These are phyloP conservation scores for Sporobolomyces phaffii DNA, from an alignment of 768 basidiomycete genomes.

Conservation along the genomic window DNA sequence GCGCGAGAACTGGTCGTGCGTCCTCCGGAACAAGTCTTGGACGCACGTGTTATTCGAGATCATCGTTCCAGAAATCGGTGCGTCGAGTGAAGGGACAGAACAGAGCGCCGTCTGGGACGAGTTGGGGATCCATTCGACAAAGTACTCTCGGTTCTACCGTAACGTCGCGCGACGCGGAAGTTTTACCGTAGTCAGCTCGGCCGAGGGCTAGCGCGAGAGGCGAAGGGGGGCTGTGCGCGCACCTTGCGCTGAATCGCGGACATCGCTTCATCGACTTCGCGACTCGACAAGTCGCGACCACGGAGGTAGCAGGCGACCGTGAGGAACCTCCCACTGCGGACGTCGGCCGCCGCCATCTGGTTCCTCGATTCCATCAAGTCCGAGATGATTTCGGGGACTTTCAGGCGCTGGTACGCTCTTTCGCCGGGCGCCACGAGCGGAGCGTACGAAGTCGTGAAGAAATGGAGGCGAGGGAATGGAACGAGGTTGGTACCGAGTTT, in stretches of 20 bases:
- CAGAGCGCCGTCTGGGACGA: constrained; percentile 48
- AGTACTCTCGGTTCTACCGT: constrained; percentile 38
- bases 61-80: constrained; percentile 71
- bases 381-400: constrained; percentile 64
- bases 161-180: constrained; percentile 18
- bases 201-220: background rate
- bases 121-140: constrained; percentile 48
- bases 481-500: constrained; percentile 90
- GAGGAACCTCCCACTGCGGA: constrained; percentile 75
- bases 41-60: constrained; percentile 95
- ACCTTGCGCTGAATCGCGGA: constrained; percentile 61
- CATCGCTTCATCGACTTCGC: constrained; percentile 73
- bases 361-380: constrained; percentile 69
- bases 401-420: constrained; percentile 57
- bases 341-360: constrained; percentile 74
- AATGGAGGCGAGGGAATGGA: constrained; percentile 95
- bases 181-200: too few species aligned
- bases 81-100: constrained; percentile 86
- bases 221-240: background rate
- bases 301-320: constrained; percentile 84
- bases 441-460: constrained; percentile 91
- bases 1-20: constrained; percentile 60
- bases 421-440: constrained; percentile 71
- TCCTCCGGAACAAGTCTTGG: constrained; percentile 79
- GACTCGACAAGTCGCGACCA: constrained; percentile 64